A percentile compares a stretch with the other conserved stretches of the same genome.
These are phyloP conservation scores for Penicillium sp. DNA, from an alignment of 2,329 filamentous ascomycete genomes.

Conservation along the genomic window DNA sequence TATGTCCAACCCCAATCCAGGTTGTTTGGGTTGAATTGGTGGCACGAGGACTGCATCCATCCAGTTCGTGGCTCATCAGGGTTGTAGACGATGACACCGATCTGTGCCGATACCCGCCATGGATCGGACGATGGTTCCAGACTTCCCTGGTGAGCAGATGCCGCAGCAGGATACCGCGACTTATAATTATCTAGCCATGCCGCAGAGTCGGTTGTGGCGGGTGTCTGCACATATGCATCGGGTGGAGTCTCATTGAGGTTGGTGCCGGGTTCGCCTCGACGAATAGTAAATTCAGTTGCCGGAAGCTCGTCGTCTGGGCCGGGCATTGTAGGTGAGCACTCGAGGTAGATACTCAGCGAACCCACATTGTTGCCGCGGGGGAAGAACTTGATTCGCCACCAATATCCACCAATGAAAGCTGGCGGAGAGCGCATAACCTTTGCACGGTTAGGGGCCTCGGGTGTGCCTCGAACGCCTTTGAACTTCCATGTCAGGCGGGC, in stretches of 20 bases:
- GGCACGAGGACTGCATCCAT: constrained; percentile 56
- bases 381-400: constrained; percentile 67
- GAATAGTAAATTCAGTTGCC: constrained; percentile 43
- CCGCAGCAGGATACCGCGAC: constrained; percentile 23
- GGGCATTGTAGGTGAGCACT: constrained; percentile 56
- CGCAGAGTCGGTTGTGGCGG: constrained; percentile 26
- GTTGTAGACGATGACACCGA: constrained; percentile 64
- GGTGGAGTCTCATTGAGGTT: constrained; percentile 32
- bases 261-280: constrained; percentile 39
- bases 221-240: constrained; percentile 33
- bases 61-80: constrained; percentile 61
- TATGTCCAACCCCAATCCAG: constrained; percentile 66
- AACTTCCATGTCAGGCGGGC: constrained; percentile 61
- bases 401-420: constrained; percentile 58
- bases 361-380: constrained; percentile 61
- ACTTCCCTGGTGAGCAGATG: constrained; percentile 1
- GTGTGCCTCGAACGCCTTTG: constrained; percentile 60
- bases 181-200: constrained; percentile 35
- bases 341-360: constrained; percentile 61
- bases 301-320: constrained; percentile 36
- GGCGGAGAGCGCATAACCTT: constrained; percentile 59
- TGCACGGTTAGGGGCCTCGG: constrained; percentile 59
- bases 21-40: constrained; percentile 60
- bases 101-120: constrained; percentile 58
- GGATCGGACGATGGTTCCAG: constrained; percentile 20